Percentiles rank a stretch among this genome's conserved stretches.
Conservation (phyloP, 2,329 filamentous ascomycete genomes). For the Diplocarpon rosae region DNA sequence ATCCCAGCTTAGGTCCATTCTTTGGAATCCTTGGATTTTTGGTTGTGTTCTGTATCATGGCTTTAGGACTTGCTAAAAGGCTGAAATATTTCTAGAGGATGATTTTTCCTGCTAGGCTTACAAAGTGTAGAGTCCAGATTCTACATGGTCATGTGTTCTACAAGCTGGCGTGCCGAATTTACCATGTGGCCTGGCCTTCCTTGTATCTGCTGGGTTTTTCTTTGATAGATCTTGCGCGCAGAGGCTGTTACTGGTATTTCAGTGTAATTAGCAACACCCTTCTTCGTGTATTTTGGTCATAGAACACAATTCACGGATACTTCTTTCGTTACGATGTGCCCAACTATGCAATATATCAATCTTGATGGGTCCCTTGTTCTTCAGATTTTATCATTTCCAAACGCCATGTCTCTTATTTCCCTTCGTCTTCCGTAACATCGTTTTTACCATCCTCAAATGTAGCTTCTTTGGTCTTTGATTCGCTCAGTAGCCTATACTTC, state of each 20-base stretch:
- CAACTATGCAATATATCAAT: no score
- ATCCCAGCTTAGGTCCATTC: constrained; percentile 40
- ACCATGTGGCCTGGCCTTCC: background rate
- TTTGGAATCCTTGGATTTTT: constrained; percentile 50
- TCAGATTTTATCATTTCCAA: no score
- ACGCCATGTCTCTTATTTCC: background rate
- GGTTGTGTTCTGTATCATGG: constrained; percentile 33
- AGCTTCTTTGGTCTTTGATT: constrained; percentile 15
- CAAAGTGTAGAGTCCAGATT: no score
- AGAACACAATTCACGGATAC: no score
- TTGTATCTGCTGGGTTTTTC: background rate
- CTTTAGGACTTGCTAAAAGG: constrained; percentile 19
- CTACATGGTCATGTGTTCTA: no score
- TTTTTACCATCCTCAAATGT: background rate
- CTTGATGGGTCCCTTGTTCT: no score
- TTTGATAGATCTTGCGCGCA: background rate
- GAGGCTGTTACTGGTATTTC: background rate
- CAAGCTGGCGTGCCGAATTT: no score
- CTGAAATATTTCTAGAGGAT: constrained; percentile 23
- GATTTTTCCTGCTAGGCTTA: background rate
- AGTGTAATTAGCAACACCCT: no score
- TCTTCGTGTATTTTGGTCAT: no score
- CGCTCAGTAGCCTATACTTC: constrained; percentile 56
- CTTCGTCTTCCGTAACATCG: background rate
- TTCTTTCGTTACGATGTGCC: no score